Percentiles rank a stretch among this genome's conserved stretches.
These are phyloP conservation scores for Auxenochlorella pyrenoidosa DNA, from an alignment of 139 green algal genomes.

Conservation along the genomic window DNA sequence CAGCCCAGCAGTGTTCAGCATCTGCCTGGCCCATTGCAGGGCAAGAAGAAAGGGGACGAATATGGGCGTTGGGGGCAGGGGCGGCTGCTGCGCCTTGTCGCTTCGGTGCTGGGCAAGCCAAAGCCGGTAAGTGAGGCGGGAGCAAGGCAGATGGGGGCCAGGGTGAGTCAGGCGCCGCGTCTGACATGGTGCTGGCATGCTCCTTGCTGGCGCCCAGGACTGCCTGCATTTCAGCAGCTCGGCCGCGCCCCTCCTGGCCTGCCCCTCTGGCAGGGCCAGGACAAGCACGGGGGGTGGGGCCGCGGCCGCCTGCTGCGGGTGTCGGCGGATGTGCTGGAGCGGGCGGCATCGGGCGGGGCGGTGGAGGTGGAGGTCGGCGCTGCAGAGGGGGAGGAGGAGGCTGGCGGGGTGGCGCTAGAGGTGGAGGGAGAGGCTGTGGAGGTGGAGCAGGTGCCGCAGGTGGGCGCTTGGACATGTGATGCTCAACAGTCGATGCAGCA, in stretches of 20 bases:
- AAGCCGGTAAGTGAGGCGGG: background rate
- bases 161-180: no score
- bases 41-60: background rate
- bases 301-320: constrained; percentile 22
- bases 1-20: background rate
- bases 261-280: background rate
- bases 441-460: background rate
- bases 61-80: background rate
- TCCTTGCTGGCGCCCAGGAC: background rate
- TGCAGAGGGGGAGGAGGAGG: background rate
- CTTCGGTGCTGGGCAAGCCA: background rate
- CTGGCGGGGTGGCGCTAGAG: background rate
- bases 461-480: background rate
- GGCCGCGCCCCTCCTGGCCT: no score
- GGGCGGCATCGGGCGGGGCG: background rate
- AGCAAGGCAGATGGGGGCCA: background rate
- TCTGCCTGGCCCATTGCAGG: background rate
- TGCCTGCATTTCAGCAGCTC: no score
- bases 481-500: no score
- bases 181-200: no score
- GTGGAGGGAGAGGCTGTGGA: background rate
- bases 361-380: constrained; percentile 1
- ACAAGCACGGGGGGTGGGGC: background rate
- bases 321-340: background rate
- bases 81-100: background rate